Conservation (phyloP, 192 early-diverging fungal genomes). For the Entomortierella beljakovae region DNA sequence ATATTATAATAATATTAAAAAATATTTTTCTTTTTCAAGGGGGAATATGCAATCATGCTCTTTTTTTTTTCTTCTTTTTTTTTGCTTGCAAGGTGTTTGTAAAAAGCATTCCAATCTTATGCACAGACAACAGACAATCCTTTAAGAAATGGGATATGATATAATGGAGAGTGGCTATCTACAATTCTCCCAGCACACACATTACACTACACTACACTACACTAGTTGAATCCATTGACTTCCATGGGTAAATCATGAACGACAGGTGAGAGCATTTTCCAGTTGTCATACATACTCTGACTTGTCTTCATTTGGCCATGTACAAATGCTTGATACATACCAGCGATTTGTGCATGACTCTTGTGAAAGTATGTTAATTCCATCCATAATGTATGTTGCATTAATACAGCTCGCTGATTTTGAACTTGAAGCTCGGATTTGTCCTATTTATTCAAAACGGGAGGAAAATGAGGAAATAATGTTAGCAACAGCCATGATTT, state of each 20-base stretch:
- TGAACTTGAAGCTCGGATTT: conserved; percentile 60
- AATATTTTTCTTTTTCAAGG: too few species aligned
- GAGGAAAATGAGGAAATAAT: background rate
- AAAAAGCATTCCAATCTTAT: too few species aligned
- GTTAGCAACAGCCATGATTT: background rate
- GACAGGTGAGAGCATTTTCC: conserved; percentile 57
- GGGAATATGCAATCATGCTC: background rate
- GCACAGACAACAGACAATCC: too few species aligned
- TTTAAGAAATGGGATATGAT: background rate
- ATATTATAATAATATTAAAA: too few species aligned
- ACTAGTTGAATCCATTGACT: conserved; percentile 57
- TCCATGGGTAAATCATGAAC: conserved; percentile 65
- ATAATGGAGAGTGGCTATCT: too few species aligned
- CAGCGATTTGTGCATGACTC: conserved; percentile 65
- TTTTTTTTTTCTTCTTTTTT: background rate
- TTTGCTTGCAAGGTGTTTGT: too few species aligned
- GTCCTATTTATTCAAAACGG: too few species aligned
- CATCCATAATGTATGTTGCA: conserved; percentile 67
- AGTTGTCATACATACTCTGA: conserved; percentile 63
- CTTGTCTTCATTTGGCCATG: conserved; percentile 67
- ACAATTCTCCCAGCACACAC: too few species aligned
- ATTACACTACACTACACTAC: too few species aligned
- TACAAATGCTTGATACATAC: conserved; percentile 71
- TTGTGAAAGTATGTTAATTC: conserved; percentile 72
- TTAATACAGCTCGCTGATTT: conserved; percentile 55